A percentile compares a stretch with the other conserved stretches of the same genome.
Evolutionary conservation across 163 green algal species (phyloP).

Genomic region (Scenedesmus sp.): DNA sequence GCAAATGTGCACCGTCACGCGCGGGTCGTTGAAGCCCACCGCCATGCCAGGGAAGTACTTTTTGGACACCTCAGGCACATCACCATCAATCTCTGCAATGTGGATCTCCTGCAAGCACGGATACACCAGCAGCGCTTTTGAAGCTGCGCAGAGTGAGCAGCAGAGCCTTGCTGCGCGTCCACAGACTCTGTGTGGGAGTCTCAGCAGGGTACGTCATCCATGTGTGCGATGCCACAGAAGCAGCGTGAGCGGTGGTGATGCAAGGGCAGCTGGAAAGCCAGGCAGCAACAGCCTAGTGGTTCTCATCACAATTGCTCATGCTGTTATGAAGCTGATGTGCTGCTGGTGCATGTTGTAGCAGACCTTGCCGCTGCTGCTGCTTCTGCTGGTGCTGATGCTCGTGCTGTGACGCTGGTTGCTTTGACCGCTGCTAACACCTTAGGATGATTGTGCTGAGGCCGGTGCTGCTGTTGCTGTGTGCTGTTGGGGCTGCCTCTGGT

Average conservation of each 20-base stretch:
- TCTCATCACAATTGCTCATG: no score
- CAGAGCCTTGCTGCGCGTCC: no score
- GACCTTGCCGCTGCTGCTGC: no score
- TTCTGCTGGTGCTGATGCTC: no score
- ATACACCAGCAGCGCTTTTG: no score
- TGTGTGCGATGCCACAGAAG: no score
- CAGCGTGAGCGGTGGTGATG: background rate
- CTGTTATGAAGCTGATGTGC: no score
- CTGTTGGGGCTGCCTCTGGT: no score
- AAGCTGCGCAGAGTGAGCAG: no score
- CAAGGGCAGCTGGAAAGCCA: background rate
- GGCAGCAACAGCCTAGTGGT: background rate
- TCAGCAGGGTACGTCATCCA: no score
- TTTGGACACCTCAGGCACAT: constrained; percentile 94
- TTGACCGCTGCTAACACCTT: background rate
- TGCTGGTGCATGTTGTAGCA: no score
- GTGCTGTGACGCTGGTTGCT: background rate
- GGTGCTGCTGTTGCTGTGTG: background rate
- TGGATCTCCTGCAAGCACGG: constrained; percentile 94
- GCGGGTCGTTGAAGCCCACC: constrained; percentile 93
- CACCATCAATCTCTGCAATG: constrained; percentile 98
- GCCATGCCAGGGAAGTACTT: constrained; percentile 92
- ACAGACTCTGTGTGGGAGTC: no score
- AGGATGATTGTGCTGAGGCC: background rate
- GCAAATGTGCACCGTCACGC: constrained; percentile 88